A percentile compares a stretch with the other conserved stretches of the same genome.
Evolutionary conservation across 805 yeast species (phyloP).

Genomic region (Ogataea saltuana): DNA sequence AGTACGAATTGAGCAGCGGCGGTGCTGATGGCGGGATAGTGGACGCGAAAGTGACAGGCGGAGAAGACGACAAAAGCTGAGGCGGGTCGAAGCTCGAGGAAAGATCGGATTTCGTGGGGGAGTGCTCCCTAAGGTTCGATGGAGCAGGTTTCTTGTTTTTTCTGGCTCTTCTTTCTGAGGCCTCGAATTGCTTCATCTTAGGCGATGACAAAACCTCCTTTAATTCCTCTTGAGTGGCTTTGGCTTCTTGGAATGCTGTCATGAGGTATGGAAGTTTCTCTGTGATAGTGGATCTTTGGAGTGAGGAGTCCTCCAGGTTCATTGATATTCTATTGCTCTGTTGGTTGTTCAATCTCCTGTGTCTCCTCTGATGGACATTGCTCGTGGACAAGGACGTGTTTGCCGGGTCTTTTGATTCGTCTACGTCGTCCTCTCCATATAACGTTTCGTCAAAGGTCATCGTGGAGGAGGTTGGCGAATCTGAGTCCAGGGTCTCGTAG

Average conservation of each 20-base stretch:
- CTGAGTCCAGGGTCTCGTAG: constrained; percentile 9
- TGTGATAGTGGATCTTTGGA: constrained; percentile 54
- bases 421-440: constrained; percentile 16
- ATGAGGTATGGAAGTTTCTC: constrained; percentile 67
- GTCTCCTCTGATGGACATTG: constrained; percentile 22
- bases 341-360: constrained; percentile 13
- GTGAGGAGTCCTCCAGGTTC: constrained; percentile 32
- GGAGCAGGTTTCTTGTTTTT: background rate
- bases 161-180: constrained; percentile 1
- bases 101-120: background rate
- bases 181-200: constrained; percentile 4
- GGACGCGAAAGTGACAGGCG: constrained; percentile 1
- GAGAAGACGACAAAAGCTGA: constrained; percentile 3
- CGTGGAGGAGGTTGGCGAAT: constrained; percentile 15
- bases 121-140: background rate
- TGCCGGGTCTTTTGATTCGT: background rate
- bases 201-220: constrained; percentile 21
- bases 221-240: constrained; percentile 54
- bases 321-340: constrained; percentile 7
- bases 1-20: constrained; percentile 16
- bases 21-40: constrained; percentile 7
- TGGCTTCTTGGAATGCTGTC: constrained; percentile 67
- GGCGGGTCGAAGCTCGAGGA: background rate
- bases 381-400: constrained; percentile 18
- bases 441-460: constrained; percentile 16